A percentile compares a stretch with the other conserved stretches of the same genome.
These are phyloP conservation scores for Rhynchosporium agropyri DNA, from an alignment of 2,329 filamentous ascomycete species.

Conservation along the genomic window DNA sequence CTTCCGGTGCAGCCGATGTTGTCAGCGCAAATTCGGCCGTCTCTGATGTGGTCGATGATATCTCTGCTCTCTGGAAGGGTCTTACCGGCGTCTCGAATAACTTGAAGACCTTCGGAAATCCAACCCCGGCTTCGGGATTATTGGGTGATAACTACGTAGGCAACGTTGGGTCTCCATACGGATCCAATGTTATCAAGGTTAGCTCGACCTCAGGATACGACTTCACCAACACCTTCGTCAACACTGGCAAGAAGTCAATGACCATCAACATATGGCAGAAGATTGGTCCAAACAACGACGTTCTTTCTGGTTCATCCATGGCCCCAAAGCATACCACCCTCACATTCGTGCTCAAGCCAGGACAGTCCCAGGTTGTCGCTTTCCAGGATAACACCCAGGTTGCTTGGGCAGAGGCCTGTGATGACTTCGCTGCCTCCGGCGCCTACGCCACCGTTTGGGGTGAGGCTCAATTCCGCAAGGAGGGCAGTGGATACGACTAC, in stretches of 20 bases:
- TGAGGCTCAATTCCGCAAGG: conserved; percentile 36
- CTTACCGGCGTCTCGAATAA: conserved; percentile 36
- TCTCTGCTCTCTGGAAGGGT: conserved; percentile 22
- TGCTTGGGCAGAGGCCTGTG: conserved; percentile 33
- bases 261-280: conserved; percentile 41
- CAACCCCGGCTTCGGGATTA: conserved; percentile 14
- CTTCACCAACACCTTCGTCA: conserved; percentile 38
- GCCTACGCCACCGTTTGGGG: conserved; percentile 37
- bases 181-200: conserved; percentile 40
- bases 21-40: conserved; percentile 7
- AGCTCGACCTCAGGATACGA: conserved; percentile 26
- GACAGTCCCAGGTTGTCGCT: conserved; percentile 35
- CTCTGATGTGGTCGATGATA: conserved; percentile 12
- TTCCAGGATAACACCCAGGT: conserved; percentile 38
- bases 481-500: conserved; percentile 39
- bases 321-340: conserved; percentile 37
- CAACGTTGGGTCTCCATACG: conserved; percentile 38
- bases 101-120: conserved; percentile 29
- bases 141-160: conserved; percentile 30
- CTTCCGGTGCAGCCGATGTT: conserved; percentile 14
- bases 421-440: conserved; percentile 27
- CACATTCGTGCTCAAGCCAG: conserved; percentile 34
- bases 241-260: conserved; percentile 32
- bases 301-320: conserved; percentile 33
- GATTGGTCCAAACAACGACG: conserved; percentile 24